Base-by-base conservation (phyloP, 2,329 filamentous ascomycete species). In the Alternaria arborescens region DNA sequence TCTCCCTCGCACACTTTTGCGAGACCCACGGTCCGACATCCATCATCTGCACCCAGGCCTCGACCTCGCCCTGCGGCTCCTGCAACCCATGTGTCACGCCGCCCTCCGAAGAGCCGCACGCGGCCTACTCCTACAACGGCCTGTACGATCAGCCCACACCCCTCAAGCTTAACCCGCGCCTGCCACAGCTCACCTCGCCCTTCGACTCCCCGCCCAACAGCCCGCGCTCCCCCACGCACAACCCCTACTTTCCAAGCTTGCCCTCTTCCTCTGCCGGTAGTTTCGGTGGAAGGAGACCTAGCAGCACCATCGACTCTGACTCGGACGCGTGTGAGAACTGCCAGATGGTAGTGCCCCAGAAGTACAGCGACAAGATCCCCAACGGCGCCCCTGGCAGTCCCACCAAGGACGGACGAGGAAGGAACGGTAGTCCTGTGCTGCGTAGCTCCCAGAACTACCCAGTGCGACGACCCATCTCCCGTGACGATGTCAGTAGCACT, bases 1-100 rank as follows among this genome's bases (percentile, higher is more conserved):
- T 88, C 72, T 87, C 86, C 70, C 82, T 88, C 65, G 86, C 86
- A 66, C 86, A 88, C 78, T 88, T 88, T 75, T 88, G 86, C 78
- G 86, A 88, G 79, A 80, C 85, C 76, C 85, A 88, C 82, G 86
- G 86, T 74, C 86, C 86, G 18, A 88, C 85, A 53, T 87, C 85
- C 58, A 86, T 87, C 75, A 84, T 88, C 66, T 87, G 86, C 76
- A 87, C 86, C 60, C 85, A 87, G 74, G 83, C 86, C 65, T 79
- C 84, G 50, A 84, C 84, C 14, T 80, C 85, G 58, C 79, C 84
- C 57, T 88, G 86, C 71, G 74, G 78, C 47, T 82, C 84, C 70
- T 88, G 86, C 73, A 81, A 82, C 65, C 78, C 82, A 59, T 79
- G 80, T 71, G 76, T 79, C 41, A 81, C 80, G 41, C 78, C 80